Conservation (phyloP, 768 basidiomycete genomes). For the Agaricus sinodeliciosus region DNA sequence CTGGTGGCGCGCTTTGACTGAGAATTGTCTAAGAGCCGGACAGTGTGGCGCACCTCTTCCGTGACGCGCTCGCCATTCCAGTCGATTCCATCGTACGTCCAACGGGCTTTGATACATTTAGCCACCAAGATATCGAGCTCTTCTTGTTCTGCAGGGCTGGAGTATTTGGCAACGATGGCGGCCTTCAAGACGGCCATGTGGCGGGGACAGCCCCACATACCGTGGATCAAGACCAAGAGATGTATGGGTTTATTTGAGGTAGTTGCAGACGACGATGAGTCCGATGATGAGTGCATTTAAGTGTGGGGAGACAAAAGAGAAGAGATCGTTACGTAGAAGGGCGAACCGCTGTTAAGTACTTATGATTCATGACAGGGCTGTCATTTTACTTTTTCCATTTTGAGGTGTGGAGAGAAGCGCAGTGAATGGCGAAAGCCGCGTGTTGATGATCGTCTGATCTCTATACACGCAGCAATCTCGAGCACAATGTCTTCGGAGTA, state of each 20-base stretch:
- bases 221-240: slow-evolving; percentile 47
- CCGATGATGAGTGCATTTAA: background rate
- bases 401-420: too few relatives aligned
- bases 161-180: slow-evolving; percentile 40
- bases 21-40: background rate
- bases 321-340: too few relatives aligned
- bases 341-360: background rate
- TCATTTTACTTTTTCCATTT: too few relatives aligned
- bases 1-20: slow-evolving; percentile 24
- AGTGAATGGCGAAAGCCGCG: too few relatives aligned
- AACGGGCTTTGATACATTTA: slow-evolving; percentile 56
- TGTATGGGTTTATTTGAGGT: slow-evolving; percentile 19
- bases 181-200: slow-evolving; percentile 57
- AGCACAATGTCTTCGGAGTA: too few relatives aligned
- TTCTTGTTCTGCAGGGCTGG: slow-evolving; percentile 25
- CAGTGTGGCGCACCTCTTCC: slow-evolving; percentile 49
- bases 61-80: slow-evolving; percentile 80
- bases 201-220: slow-evolving; percentile 78
- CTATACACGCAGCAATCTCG: too few relatives aligned
- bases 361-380: too few relatives aligned
- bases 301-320: background rate
- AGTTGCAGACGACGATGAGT: background rate
- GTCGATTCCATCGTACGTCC: slow-evolving; percentile 80
- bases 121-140: slow-evolving; percentile 58
- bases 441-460: too few relatives aligned